phyloP scores from a whole-genome alignment of 2,329 filamentous ascomycete species.

The Penicillium sp. region DNA sequence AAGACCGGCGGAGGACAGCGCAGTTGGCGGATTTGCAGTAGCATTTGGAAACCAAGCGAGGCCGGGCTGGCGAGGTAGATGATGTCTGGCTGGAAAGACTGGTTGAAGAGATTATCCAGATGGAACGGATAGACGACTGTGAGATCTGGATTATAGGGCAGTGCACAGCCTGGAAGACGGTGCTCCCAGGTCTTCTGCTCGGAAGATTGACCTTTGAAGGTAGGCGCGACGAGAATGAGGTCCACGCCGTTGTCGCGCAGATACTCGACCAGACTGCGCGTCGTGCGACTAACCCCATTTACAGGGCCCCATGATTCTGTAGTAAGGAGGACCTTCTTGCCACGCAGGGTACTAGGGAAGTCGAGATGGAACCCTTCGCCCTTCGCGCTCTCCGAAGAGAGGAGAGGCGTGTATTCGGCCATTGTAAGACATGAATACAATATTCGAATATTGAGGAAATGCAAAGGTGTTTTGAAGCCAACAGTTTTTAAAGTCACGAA shows the following conservation, averaged over 20 bases:
- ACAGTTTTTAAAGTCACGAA: neutral
- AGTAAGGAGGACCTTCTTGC: conserved; percentile 64
- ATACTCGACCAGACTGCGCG: conserved; percentile 67
- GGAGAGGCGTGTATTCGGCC: conserved; percentile 17
- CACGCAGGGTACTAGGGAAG: conserved; percentile 52
- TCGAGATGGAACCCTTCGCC: neutral
- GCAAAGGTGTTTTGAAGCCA: neutral
- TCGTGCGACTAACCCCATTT: conserved; percentile 72
- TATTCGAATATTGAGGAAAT: neutral
- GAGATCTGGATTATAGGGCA: conserved; percentile 71
- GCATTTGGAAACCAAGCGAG: conserved; percentile 68
- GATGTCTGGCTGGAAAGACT: conserved; percentile 65
- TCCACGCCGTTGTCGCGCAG: conserved; percentile 63
- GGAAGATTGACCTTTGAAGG: neutral
- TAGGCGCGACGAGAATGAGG: conserved; percentile 65
- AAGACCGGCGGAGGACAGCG: conserved; percentile 35
- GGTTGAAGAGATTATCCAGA: conserved; percentile 60
- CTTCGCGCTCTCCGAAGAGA: conserved; percentile 13
- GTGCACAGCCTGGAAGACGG: conserved; percentile 62
- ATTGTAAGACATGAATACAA: conserved; percentile 7
- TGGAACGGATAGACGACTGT: conserved; percentile 69
- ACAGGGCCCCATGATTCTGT: conserved; percentile 72
- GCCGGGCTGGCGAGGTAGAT: conserved; percentile 70
- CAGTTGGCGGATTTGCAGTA: conserved; percentile 67
- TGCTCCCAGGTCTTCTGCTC: conserved; percentile 48